Percentiles rank a stretch among this genome's conserved stretches.
phyloP scores from a whole-genome alignment of 106 monocot species.

The Amphibolis antarctica region DNA sequence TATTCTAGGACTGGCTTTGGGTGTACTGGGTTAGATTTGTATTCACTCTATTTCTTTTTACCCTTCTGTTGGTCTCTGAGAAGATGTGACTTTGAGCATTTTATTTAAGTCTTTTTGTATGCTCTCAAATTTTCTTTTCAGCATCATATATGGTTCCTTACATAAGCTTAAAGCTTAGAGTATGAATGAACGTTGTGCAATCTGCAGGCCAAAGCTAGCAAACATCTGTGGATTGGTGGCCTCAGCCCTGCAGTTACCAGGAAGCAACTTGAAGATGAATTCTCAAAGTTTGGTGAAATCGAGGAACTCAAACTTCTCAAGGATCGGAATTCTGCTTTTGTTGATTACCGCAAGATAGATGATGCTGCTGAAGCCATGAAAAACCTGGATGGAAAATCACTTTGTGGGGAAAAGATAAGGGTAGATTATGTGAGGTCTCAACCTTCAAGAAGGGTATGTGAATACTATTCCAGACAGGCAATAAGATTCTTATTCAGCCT shows the following conservation, averaged over 20 bases:
- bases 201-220: slow-evolving; percentile 71
- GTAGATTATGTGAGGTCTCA: slow-evolving; percentile 76
- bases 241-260: slow-evolving; percentile 51
- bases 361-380: slow-evolving; percentile 84
- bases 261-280: slow-evolving; percentile 61
- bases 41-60: too few species aligned
- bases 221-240: slow-evolving; percentile 83
- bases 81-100: too few species aligned
- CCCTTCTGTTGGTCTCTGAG: too few species aligned
- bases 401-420: slow-evolving; percentile 62
- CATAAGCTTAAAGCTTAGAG: not conserved
- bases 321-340: slow-evolving; percentile 65
- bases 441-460: slow-evolving; percentile 38
- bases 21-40: too few species aligned
- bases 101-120: too few species aligned
- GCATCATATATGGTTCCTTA: too few species aligned
- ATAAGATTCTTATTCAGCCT: not conserved
- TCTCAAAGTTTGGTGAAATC: slow-evolving; percentile 77
- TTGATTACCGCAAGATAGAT: slow-evolving; percentile 53
- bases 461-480: not conserved
- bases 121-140: too few species aligned
- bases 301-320: slow-evolving; percentile 48
- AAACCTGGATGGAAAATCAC: slow-evolving; percentile 57
- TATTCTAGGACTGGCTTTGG: too few species aligned
- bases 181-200: not conserved